Base-by-base conservation (phyloP, 805 yeast genomes). In the Dipodascopsis tothii region DNA sequence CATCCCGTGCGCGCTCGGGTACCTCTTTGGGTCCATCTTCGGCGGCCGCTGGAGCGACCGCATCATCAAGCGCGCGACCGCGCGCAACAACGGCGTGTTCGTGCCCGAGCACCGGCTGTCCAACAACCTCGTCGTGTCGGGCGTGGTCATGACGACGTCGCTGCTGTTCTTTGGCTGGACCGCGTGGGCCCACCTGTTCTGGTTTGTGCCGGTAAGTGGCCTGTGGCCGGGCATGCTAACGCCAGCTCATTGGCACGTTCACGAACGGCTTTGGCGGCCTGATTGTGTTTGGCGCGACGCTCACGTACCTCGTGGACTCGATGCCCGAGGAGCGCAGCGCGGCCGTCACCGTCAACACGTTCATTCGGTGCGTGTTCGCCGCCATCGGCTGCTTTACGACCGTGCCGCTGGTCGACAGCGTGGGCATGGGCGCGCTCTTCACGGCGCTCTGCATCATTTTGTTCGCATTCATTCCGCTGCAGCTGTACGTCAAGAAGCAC, bases 311-410 rank as follows among this genome's bases (percentile, higher is more conserved):
- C 44, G 87, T 85, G 1, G 95, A 85, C 57, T 77, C 86, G 1
- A 68, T 86, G 36, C 95, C 95, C 0, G 94, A 94, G 0, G 72
- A 80, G 55, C 94, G 95, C 34, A 88, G 95, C 11, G 82, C 94
- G 0, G 95, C 94, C 0, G 84, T 85, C 39, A 94, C 95, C 0
- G 61, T 86, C 40, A 85, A 83, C 56, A 86, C 85, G 58, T 71
- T 85, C 44, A 68, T 81, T 17, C 70, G 95, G 54, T 82, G 78
- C 70, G 65, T 77, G 1, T 65, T 82, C 46, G 94, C 94, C 1
- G 84, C 94, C 0, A 69, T 71, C 1, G 88, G 85, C 7, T 77
- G 87, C 1, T 86, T 85, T 59, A 69, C 80, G 5, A 75, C 83
- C 1, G 86, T 80, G 34, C 94, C 94, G 0, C 66, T 83, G 56